These are phyloP conservation scores for Epichloe sp. DNA, from an alignment of 2,329 filamentous ascomycete species.

Conservation along the genomic window DNA sequence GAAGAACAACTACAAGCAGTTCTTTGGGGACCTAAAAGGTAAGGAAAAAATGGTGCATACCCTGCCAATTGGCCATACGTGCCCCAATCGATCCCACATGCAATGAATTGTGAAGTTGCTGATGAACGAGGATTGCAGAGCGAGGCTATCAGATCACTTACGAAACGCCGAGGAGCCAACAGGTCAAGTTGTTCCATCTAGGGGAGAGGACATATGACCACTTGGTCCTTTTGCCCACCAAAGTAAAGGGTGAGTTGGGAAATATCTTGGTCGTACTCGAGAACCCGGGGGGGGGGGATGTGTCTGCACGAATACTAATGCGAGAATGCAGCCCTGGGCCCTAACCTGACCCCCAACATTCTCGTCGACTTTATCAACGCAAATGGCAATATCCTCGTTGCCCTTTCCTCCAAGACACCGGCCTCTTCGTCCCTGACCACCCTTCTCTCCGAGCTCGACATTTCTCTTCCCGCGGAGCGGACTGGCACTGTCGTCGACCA, in stretches of 20 bases:
- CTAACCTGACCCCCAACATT: slow-evolving; percentile 70
- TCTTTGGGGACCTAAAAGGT: slow-evolving; percentile 63
- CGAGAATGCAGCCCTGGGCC: slow-evolving; percentile 56
- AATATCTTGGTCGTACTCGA: background rate
- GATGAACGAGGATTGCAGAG: slow-evolving; percentile 34
- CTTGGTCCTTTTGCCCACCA: slow-evolving; percentile 74
- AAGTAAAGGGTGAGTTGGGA: slow-evolving; percentile 61
- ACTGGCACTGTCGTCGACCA: slow-evolving; percentile 83
- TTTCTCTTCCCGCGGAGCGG: slow-evolving; percentile 75
- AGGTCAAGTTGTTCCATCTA: slow-evolving; percentile 66
- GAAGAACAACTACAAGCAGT: slow-evolving; percentile 70
- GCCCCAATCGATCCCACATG: background rate
- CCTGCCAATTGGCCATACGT: background rate
- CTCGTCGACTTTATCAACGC: slow-evolving; percentile 87
- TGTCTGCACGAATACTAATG: background rate
- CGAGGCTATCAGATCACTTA: slow-evolving; percentile 73
- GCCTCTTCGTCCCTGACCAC: slow-evolving; percentile 63
- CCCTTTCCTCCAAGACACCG: slow-evolving; percentile 59
- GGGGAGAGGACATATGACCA: slow-evolving; percentile 84
- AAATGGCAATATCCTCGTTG: slow-evolving; percentile 80
- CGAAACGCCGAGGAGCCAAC: slow-evolving; percentile 70
- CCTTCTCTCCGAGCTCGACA: slow-evolving; percentile 77
- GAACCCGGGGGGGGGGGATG: background rate
- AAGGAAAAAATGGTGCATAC: slow-evolving; percentile 14
- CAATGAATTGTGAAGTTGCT: slow-evolving; percentile 5